A percentile compares a stretch with the other conserved stretches of the same genome.
Evolutionary conservation across 1,284 basidiomycete genomes (phyloP).

Genomic region (Hortiboletus rubellus): DNA sequence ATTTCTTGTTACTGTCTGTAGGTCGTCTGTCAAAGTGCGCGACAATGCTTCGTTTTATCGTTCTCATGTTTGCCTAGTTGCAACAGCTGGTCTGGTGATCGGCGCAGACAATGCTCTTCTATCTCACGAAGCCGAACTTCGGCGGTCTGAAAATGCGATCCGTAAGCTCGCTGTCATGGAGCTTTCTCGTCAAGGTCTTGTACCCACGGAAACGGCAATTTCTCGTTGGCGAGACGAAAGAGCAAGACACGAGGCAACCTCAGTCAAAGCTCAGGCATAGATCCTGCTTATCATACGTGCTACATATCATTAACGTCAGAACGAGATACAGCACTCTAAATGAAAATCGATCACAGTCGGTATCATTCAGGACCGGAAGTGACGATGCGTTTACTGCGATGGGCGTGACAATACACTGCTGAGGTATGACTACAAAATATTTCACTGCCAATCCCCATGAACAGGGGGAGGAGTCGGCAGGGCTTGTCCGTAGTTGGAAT

Average conservation of each 20-base stretch:
- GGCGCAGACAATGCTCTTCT: slow-evolving; percentile 77
- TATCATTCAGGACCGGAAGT: slow-evolving; percentile 2
- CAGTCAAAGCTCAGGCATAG: slow-evolving; percentile 5
- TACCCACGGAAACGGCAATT: slow-evolving; percentile 83
- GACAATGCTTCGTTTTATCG: background rate
- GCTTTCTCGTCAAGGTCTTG: slow-evolving; percentile 68
- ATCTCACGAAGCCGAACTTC: slow-evolving; percentile 64
- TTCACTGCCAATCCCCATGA: slow-evolving; percentile 31
- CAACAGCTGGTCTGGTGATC: slow-evolving; percentile 70
- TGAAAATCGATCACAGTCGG: background rate
- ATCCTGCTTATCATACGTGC: slow-evolving; percentile 8
- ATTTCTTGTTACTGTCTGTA: slow-evolving; percentile 65
- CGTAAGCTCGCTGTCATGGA: slow-evolving; percentile 75
- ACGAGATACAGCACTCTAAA: slow-evolving; percentile 22
- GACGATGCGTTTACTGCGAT: slow-evolving; percentile 6
- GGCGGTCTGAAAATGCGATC: slow-evolving; percentile 65
- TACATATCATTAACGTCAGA: slow-evolving; percentile 12
- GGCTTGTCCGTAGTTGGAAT: slow-evolving; percentile 30
- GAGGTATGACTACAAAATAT: slow-evolving; percentile 11
- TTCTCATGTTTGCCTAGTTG: slow-evolving; percentile 39
- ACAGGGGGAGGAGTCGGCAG: slow-evolving; percentile 23
- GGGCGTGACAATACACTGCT: slow-evolving; percentile 16
- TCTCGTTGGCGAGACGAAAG: slow-evolving; percentile 68
- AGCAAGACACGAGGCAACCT: slow-evolving; percentile 19
- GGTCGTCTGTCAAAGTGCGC: slow-evolving; percentile 19